Evolutionary conservation across 192 early-diverging fungal genomes (phyloP).

Genomic region (Fimicolochytrium jonesii): DNA sequence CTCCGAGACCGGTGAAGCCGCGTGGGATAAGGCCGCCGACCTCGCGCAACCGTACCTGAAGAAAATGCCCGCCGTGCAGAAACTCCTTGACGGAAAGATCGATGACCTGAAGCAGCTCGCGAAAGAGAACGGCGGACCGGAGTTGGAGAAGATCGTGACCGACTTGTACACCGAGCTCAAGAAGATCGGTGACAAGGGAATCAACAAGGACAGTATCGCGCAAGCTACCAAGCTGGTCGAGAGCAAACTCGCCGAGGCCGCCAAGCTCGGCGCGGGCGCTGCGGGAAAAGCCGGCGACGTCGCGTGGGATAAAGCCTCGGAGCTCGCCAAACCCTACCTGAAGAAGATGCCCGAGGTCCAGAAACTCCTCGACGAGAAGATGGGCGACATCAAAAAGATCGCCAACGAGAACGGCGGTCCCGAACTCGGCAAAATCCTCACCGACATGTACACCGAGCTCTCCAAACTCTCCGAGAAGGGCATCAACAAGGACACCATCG

Average conservation of each 20-base stretch:
- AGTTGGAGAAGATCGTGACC: slow-evolving; percentile 5
- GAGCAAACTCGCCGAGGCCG: not conserved
- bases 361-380: slow-evolving; percentile 4
- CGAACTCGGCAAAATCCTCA: slow-evolving; percentile 4
- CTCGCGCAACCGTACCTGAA: slow-evolving; percentile 10
- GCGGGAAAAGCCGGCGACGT: slow-evolving; percentile 2
- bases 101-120: slow-evolving; percentile 7
- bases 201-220: slow-evolving; percentile 9
- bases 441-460: slow-evolving; percentile 6
- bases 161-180: slow-evolving; percentile 6
- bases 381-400: slow-evolving; percentile 5
- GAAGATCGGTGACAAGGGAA: slow-evolving; percentile 8
- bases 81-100: slow-evolving; percentile 9
- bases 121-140: slow-evolving; percentile 8
- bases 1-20: slow-evolving; percentile 4
- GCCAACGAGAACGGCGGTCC: slow-evolving; percentile 12
- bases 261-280: not conserved
- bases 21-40: slow-evolving; percentile 12
- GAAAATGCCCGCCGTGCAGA: slow-evolving; percentile 13
- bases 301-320: slow-evolving; percentile 8
- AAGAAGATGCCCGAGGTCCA: slow-evolving; percentile 15
- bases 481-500: slow-evolving; percentile 9
- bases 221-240: slow-evolving; percentile 9
- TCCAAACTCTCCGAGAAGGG: slow-evolving; percentile 10
- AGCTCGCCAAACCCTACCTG: slow-evolving; percentile 8